Evolutionary conservation across 768 basidiomycete species (phyloP).

Genomic region (Megacollybia marginata): DNA sequence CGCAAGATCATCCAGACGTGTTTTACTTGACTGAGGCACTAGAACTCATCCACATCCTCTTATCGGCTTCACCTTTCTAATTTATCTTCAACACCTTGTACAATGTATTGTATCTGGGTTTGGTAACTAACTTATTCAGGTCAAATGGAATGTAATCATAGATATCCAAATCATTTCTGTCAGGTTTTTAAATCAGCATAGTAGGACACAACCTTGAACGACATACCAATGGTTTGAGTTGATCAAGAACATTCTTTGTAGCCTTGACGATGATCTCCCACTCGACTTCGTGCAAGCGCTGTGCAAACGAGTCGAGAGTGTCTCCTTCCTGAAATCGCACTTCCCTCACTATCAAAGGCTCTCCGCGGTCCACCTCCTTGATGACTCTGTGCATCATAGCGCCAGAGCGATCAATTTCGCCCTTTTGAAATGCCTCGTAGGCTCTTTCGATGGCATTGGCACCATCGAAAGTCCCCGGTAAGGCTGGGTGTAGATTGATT

Average conservation of each 20-base stretch:
- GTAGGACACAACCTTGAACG: too few relatives aligned
- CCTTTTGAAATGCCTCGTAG: slow-evolving; percentile 79
- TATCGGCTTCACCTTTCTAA: too few relatives aligned
- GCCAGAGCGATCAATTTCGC: slow-evolving; percentile 73
- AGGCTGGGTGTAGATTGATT: slow-evolving; percentile 94
- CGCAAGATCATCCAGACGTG: not conserved
- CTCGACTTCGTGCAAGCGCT: slow-evolving; percentile 73
- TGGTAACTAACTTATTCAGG: too few relatives aligned
- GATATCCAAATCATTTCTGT: too few relatives aligned
- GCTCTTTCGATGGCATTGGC: slow-evolving; percentile 87
- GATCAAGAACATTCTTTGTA: slow-evolving; percentile 61
- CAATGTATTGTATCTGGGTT: too few relatives aligned
- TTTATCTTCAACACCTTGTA: too few relatives aligned
- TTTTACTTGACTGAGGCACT: not conserved
- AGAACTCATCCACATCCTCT: not conserved
- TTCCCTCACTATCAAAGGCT: slow-evolving; percentile 77
- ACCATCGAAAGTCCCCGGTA: slow-evolving; percentile 95
- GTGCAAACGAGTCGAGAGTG: slow-evolving; percentile 61
- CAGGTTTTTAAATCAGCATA: too few relatives aligned
- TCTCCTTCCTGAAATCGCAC: slow-evolving; percentile 72
- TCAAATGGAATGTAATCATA: too few relatives aligned
- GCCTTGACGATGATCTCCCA: slow-evolving; percentile 91
- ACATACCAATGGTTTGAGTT: slow-evolving; percentile 20
- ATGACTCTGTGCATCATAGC: slow-evolving; percentile 94
- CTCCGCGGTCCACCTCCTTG: slow-evolving; percentile 87